A percentile compares a stretch with the other conserved stretches of the same genome.
Conservation (phyloP, 225 moss, liverwort and hornwort genomes). For the Ulota crispa region DNA sequence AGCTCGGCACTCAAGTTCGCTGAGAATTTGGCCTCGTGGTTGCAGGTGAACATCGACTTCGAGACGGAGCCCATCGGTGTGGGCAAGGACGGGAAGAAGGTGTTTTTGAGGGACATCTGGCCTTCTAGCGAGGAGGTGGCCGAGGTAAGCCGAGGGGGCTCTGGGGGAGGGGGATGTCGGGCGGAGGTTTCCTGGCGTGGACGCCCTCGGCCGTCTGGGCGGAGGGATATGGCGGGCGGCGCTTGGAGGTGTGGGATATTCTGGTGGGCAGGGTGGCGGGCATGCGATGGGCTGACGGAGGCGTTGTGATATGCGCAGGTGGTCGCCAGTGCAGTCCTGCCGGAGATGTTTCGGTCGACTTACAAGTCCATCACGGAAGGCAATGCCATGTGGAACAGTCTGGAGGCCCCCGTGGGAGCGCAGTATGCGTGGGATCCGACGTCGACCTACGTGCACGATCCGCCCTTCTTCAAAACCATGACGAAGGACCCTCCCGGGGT, state of each 20-base stretch:
- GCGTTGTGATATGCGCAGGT: constrained; percentile 46
- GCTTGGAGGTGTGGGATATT: background rate
- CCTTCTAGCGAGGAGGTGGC: constrained; percentile 75
- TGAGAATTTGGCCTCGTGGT: background rate
- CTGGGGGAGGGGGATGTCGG: background rate
- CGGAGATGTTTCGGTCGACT: constrained; percentile 85
- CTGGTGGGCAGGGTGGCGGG: background rate
- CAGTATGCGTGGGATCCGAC: constrained; percentile 83
- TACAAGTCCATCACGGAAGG: constrained; percentile 80
- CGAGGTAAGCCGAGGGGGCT: constrained; percentile 58
- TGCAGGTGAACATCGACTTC: constrained; percentile 83
- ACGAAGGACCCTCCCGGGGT: constrained; percentile 78
- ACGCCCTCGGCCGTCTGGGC: background rate
- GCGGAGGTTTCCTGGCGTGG: background rate
- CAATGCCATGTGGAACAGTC: constrained; percentile 82
- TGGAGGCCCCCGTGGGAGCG: constrained; percentile 63
- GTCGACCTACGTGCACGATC: constrained; percentile 92
- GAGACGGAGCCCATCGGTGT: constrained; percentile 79
- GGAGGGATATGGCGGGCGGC: background rate
- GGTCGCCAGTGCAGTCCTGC: constrained; percentile 72
- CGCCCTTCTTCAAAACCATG: constrained; percentile 89
- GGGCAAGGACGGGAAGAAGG: constrained; percentile 67
- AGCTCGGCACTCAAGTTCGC: background rate
- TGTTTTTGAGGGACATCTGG: constrained; percentile 88
- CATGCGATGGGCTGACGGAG: constrained; percentile 8